phyloP scores from a whole-genome alignment of 257 asterid species.

The Capsicum rhomboideum region DNA sequence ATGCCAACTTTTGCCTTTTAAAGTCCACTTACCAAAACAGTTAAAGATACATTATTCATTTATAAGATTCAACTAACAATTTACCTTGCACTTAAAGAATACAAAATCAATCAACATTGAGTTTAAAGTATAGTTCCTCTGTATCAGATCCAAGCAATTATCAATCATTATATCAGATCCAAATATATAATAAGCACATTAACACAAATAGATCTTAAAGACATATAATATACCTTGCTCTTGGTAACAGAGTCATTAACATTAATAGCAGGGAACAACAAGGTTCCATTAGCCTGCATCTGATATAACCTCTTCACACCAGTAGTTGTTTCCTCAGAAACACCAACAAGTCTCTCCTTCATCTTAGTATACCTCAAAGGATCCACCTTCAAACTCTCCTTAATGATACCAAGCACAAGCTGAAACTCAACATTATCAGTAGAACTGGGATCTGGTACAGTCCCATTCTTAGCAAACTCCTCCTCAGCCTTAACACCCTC shows the following conservation, averaged over 20 bases:
- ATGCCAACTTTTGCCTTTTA: not conserved
- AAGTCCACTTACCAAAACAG: not conserved
- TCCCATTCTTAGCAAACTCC: conserved; percentile 49
- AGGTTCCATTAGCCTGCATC: conserved; percentile 72
- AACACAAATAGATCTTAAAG: not conserved
- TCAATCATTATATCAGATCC: not conserved
- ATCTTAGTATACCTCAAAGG: conserved; percentile 59
- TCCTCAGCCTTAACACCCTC: conserved; percentile 92
- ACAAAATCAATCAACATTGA: not conserved
- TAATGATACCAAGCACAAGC: conserved; percentile 56
- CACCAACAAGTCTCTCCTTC: conserved; percentile 85
- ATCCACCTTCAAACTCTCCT: conserved; percentile 59
- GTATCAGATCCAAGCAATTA: not conserved
- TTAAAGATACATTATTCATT: not conserved
- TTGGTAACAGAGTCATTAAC: conserved; percentile 85
- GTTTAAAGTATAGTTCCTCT: not conserved
- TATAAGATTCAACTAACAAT: not conserved
- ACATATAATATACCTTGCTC: conserved; percentile 61
- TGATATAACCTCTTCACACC: conserved; percentile 91
- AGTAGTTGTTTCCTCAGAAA: conserved; percentile 90
- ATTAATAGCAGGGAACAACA: conserved; percentile 77
- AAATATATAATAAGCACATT: not conserved
- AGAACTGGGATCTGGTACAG: conserved; percentile 59
- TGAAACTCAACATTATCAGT: conserved; percentile 82
- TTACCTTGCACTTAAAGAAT: not conserved